phyloP scores from a whole-genome alignment of 345 rosid species.

The Abelmoschus esculentus region DNA sequence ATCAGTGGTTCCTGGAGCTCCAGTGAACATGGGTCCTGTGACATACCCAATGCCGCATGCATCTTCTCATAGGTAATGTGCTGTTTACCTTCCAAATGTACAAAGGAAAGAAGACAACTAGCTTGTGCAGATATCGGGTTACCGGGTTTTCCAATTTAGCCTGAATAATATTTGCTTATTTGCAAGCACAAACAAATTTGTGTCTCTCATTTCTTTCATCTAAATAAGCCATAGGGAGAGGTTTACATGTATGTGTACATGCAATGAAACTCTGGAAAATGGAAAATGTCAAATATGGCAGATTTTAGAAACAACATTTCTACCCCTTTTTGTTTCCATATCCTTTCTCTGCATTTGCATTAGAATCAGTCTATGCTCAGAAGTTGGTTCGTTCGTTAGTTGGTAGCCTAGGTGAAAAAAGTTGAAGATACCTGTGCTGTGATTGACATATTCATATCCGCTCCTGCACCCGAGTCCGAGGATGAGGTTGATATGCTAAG shows the following conservation, averaged over 20 bases:
- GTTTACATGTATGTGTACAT: conserved; percentile 32
- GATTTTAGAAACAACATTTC: conserved; percentile 16
- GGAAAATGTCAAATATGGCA: conserved; percentile 16
- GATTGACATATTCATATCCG: too few relatives aligned
- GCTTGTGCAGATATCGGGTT: conserved; percentile 16
- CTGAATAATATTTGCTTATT: conserved; percentile 34
- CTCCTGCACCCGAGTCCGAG: too few relatives aligned
- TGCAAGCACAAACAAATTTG: conserved; percentile 23
- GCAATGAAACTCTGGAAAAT: conserved; percentile 19
- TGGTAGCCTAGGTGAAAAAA: too few relatives aligned
- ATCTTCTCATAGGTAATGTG: conserved; percentile 60
- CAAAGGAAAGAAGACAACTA: conserved; percentile 36
- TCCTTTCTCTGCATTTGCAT: conserved; percentile 4
- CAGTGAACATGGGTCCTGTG: conserved; percentile 63
- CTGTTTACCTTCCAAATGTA: conserved; percentile 32
- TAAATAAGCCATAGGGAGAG: conserved; percentile 34
- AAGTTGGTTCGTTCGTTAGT: too few relatives aligned
- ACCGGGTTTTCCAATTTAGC: conserved; percentile 19
- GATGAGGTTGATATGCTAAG: too few relatives aligned
- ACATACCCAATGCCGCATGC: conserved; percentile 68
- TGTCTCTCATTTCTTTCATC: conserved; percentile 20
- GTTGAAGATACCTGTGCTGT: too few relatives aligned
- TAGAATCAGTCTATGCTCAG: conserved; percentile 18
- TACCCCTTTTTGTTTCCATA: conserved; percentile 4
- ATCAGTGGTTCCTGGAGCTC: conserved; percentile 69